Conservation (phyloP, 1,284 basidiomycete genomes). For the Malassezia restricta region DNA sequence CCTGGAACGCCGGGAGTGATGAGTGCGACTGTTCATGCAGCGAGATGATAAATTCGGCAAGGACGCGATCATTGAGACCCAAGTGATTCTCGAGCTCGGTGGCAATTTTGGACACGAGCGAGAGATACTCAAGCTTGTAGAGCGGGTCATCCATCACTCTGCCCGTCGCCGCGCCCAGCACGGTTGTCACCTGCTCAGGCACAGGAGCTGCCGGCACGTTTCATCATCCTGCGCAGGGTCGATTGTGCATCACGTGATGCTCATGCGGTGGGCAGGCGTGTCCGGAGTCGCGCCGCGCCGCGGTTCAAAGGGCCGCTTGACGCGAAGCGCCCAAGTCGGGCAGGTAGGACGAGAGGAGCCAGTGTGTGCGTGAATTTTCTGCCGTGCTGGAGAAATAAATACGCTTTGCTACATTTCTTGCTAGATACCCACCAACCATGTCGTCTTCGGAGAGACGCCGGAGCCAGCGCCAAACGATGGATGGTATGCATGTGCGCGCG, state of each 20-base stretch:
- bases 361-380: too few species aligned
- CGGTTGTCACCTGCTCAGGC: not conserved
- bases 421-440: not conserved
- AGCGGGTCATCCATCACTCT: slow-evolving; percentile 24
- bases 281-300: not conserved
- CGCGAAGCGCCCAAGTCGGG: too few species aligned
- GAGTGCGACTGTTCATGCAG: slow-evolving; percentile 69
- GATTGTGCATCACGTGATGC: not conserved
- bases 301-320: too few species aligned
- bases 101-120: slow-evolving; percentile 39
- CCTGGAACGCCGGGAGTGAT: slow-evolving; percentile 62
- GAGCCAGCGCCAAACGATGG: slow-evolving; percentile 13
- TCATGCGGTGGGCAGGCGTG: not conserved
- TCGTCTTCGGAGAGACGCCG: slow-evolving; percentile 1
- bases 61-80: slow-evolving; percentile 62
- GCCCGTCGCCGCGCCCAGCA: not conserved
- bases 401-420: too few species aligned
- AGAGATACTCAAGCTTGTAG: slow-evolving; percentile 41
- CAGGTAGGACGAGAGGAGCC: too few species aligned
- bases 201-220: not conserved
- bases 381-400: too few species aligned
- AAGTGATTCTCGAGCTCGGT: slow-evolving; percentile 53
- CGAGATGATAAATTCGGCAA: slow-evolving; percentile 87
- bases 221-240: not conserved
- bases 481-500: slow-evolving; percentile 2